Base-by-base conservation (phyloP, 768 basidiomycete genomes). In the Termitomyces sp. region DNA sequence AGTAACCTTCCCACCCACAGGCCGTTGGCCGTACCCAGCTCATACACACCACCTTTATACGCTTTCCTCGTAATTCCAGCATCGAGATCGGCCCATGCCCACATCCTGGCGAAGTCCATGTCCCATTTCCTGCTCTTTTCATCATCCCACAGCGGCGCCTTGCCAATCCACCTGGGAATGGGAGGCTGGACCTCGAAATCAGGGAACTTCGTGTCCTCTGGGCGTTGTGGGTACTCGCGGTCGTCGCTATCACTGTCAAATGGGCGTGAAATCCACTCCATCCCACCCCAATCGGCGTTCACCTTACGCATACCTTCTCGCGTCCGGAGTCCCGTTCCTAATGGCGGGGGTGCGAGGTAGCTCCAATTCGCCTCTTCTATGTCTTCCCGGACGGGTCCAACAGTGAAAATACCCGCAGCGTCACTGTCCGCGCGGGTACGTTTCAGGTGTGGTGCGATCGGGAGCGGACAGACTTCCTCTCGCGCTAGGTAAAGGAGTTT, bases 401-500 rank as follows among this genome's bases (percentile, higher is more conserved):
- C 60, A 12, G 63, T 56, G 12, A 52, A 60, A n/a, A 63, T 52
- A 0, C 68, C 64, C 50, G 57, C 47, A 0, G 61, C 64, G 1
- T 56, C 31, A 4, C 63, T 64, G 5, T 65, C 65, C 16, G 60
- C 69, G 7, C 72, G 63, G 4, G 61, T 69, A 11, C 60, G 60
- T 10, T 70, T 73, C 5, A 78, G 61, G 40, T 70, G 64, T 0
- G 69, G 65, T 2, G 82, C 79, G 32, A 81, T 62, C 9, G 50
- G 61, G 56, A 86, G 73, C 0, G 76, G 71, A 9, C 68, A 57
- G 3, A 76, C 59, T 58, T 89, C 85, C 23, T 80, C 73, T 15
- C 84, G 78, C 7, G 83, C 71, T 38, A 86, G 77, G 68, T 80
- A 89, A 32, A 88, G 64, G 9, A 88, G 74, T 40, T 81, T 85